These are phyloP conservation scores for Spirogloea muscicola DNA, from an alignment of 139 green algal genomes.

Conservation along the genomic window DNA sequence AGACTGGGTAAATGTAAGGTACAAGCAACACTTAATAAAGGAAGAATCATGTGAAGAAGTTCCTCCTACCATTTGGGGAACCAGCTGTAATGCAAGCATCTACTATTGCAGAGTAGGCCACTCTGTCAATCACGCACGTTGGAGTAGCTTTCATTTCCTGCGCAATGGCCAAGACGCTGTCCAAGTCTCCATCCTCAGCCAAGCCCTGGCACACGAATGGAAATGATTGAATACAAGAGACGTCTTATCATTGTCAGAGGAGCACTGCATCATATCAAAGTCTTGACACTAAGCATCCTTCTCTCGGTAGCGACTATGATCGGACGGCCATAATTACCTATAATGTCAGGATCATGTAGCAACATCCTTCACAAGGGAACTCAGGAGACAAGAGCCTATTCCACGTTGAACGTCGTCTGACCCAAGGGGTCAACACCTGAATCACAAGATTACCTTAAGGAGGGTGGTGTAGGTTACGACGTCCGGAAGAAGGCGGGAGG, in stretches of 20 bases:
- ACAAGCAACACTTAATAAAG: too few species aligned
- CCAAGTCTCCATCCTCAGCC: slow-evolving; percentile 26
- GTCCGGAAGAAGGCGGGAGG: slow-evolving; percentile 25
- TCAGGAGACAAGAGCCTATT: too few species aligned
- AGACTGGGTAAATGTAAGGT: too few species aligned
- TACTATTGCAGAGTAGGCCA: slow-evolving; percentile 38
- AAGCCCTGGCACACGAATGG: slow-evolving; percentile 20
- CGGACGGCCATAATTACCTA: too few species aligned
- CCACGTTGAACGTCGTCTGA: background rate
- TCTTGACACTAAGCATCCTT: too few species aligned
- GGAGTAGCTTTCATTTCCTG: slow-evolving; percentile 26
- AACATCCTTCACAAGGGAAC: too few species aligned
- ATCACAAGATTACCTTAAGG: slow-evolving; percentile 38
- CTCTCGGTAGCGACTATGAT: too few species aligned
- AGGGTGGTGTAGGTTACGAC: slow-evolving; percentile 46
- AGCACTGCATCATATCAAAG: too few species aligned
- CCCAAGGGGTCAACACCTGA: background rate
- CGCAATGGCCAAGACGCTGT: slow-evolving; percentile 7
- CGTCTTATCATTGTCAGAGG: too few species aligned
- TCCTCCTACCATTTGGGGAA: slow-evolving; percentile 16
- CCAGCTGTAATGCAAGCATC: slow-evolving; percentile 31
- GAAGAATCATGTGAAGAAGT: slow-evolving; percentile 17
- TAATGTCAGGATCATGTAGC: too few species aligned
- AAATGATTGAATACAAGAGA: too few species aligned
- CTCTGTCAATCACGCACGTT: slow-evolving; percentile 23